A percentile compares a stretch with the other conserved stretches of the same genome.
Evolutionary conservation across 805 yeast genomes (phyloP).

Genomic region (Kodamaea fukazawae): DNA sequence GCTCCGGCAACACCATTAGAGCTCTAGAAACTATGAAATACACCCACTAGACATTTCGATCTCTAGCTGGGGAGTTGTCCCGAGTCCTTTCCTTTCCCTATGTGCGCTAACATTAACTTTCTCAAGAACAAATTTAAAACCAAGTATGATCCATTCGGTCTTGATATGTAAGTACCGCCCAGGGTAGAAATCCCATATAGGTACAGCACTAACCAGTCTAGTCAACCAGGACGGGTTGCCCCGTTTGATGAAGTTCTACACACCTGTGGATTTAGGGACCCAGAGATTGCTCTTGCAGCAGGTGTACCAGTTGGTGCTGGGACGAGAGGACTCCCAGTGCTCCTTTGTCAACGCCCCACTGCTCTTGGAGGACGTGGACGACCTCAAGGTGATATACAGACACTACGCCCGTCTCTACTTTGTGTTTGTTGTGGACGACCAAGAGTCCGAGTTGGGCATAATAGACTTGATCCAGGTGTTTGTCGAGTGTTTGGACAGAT

Average conservation of each 20-base stretch:
- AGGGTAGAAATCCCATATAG: not conserved
- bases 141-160: slow-evolving; percentile 78
- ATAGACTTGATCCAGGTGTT: slow-evolving; percentile 93
- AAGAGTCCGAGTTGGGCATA: slow-evolving; percentile 92
- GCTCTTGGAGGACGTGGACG: slow-evolving; percentile 62
- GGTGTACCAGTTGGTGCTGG: slow-evolving; percentile 72
- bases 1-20: too few relatives aligned
- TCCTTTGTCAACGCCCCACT: slow-evolving; percentile 91
- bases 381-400: slow-evolving; percentile 85
- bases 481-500: slow-evolving; percentile 89
- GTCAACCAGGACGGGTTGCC: slow-evolving; percentile 92
- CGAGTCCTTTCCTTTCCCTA: too few relatives aligned
- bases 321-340: slow-evolving; percentile 72
- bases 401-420: slow-evolving; percentile 95
- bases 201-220: slow-evolving; percentile 27
- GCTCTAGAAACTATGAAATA: too few relatives aligned
- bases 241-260: slow-evolving; percentile 84
- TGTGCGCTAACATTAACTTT: too few relatives aligned
- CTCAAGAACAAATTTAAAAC: slow-evolving; percentile 1
- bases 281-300: slow-evolving; percentile 80
- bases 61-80: too few relatives aligned
- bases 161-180: slow-evolving; percentile 59
- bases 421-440: slow-evolving; percentile 93
- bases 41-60: too few relatives aligned
- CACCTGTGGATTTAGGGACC: slow-evolving; percentile 82